Base-by-base conservation (phyloP, 2,329 filamentous ascomycete species). In the Pseudocercospora pini-densiflorae region DNA sequence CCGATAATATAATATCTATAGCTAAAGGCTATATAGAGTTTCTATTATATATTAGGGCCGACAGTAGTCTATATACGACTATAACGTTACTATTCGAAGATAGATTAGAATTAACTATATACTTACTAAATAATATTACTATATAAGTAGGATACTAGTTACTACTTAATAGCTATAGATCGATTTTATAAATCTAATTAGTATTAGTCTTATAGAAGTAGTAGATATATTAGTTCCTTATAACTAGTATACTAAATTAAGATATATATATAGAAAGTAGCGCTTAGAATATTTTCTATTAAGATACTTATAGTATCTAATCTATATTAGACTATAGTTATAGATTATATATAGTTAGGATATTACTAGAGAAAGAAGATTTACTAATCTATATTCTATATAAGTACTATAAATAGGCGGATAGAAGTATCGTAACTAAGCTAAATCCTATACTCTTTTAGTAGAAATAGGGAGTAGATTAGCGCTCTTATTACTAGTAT, bases 11-110 rank as follows among this genome's bases (percentile, higher is more conserved):
- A 0, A 75, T 80, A 12, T 76, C 75, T 1, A 74, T 79, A 0
- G 78, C 73, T 0, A 67, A 74, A 2, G 75, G 79, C 1, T 87
- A 87, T 65, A 73, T 75, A 40, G 85, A 88, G 1, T 72, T 88
- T 1, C 67, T 84, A 19, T 78, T 63, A 0, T 84, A 83, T 66
- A 63, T 88, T n/a, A 67, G 80, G 7, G 77, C 80, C 8, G 78
- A 83, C 0, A 72, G 74, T 2, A 86, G 81, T 69, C 82, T 82
- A 0, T 89, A 88, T 69, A 81, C 77, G 61, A 83, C 77, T 31
- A 75, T 83, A 62, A 85, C 83, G 0, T 69, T 85, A 3, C 85
- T 85, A 0, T 87, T 81, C 68, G 77, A 74, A 0, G 81, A 81
- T 31, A 84, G 85, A 0, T 75, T 87, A 43, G 81, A 83, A 68